Evolutionary conservation across 768 basidiomycete genomes (phyloP).

Genomic region (Artomyces pyxidatus): DNA sequence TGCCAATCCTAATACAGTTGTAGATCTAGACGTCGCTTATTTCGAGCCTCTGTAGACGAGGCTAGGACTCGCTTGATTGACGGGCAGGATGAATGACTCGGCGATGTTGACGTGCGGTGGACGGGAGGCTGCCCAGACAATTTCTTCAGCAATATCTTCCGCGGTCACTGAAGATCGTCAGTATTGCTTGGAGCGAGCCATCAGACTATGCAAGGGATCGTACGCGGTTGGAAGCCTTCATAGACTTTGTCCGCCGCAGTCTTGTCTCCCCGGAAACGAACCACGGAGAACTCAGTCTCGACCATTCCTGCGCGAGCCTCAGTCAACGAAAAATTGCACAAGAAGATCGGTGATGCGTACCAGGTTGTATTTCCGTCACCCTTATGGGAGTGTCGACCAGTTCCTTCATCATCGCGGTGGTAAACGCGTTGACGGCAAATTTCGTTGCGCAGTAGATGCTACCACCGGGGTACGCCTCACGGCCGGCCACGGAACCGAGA

Average conservation of each 20-base stretch:
- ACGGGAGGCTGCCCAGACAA: constrained; percentile 91
- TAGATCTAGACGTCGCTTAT: no score
- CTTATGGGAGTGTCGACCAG: constrained; percentile 89
- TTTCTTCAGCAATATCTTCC: constrained; percentile 92
- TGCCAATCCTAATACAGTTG: neutral
- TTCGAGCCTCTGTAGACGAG: constrained; percentile 39
- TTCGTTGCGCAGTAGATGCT: constrained; percentile 92
- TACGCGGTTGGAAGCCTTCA: constrained; percentile 78
- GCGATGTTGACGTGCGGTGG: constrained; percentile 91
- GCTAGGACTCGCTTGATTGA: constrained; percentile 68
- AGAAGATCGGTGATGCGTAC: constrained; percentile 28
- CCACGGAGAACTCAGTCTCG: constrained; percentile 87
- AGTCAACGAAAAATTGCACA: constrained; percentile 12
- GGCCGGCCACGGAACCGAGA: constrained; percentile 83
- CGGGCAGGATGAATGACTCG: constrained; percentile 68
- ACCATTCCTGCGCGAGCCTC: constrained; percentile 53
- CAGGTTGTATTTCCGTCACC: constrained; percentile 92
- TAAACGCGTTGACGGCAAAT: constrained; percentile 81
- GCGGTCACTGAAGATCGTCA: constrained; percentile 48
- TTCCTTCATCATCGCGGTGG: constrained; percentile 71
- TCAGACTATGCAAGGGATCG: constrained; percentile 22
- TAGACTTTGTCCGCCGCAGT: constrained; percentile 84
- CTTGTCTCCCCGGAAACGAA: constrained; percentile 84
- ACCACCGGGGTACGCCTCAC: constrained; percentile 75
- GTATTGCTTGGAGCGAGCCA: neutral